Evolutionary conservation across 2,329 filamentous ascomycete species (phyloP), one percentile per base, ranked within the genome.

Genomic region (Dactylellina drechsleri): DNA sequence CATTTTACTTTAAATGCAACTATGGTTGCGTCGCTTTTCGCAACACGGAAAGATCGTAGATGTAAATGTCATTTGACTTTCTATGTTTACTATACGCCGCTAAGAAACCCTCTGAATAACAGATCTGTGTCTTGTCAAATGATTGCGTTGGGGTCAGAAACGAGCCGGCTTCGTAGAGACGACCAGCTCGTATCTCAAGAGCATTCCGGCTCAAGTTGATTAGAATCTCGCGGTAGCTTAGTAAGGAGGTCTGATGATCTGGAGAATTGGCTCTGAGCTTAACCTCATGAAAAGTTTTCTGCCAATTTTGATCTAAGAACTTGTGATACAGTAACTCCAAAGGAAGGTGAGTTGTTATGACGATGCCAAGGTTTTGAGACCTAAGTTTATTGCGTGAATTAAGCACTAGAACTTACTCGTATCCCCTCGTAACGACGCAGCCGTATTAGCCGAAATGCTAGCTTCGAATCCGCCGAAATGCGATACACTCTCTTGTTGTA

Each of bases 81-180:
- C 16, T 41, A 6, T 7, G 43, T 1, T 16, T 26, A n/a, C 58
- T 62, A 15, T 50, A 62, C 0, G 41, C 58, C 36, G 58, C 58
- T 12, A 62, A 62, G 15, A 40, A 62, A 1, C 58, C 58, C 20
- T 41, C 15, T 16, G 26, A 43, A 41, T 62, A 62, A 15, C 58
- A 36, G n/a, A 62, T 50, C 50, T 0, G 18, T 45, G 18, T 31
- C 36, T 7, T 45, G 43, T 26, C 58, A 23, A 15, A 61, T 15
- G 16, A 13, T 8, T 18, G 58, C n/a, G 8, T n/a, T n/a, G 28
- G 43, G 5, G 1, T 12, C 18, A 52, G 20, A 13, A 62, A 15
- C 4, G 36, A 52, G 15, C 58, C 58, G 3, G 23, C 58, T 31
- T 52, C 58, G 45, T 62, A 16, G 2, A 62, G 58, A 20, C 15